Conservation (phyloP, 345 rosid species). For the Populus simonii region DNA sequence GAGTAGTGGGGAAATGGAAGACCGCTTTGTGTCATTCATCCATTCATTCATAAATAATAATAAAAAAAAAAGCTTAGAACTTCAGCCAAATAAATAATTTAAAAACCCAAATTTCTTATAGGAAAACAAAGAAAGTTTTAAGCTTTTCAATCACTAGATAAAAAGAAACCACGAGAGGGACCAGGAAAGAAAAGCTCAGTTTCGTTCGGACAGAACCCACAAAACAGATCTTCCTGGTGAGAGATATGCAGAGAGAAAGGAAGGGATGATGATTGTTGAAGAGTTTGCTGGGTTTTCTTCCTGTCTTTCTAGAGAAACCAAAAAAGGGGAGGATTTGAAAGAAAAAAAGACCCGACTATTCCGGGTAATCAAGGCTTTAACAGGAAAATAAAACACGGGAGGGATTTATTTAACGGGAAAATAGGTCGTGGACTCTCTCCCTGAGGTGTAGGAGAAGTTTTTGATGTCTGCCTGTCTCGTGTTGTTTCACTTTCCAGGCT, state of each 20-base stretch:
- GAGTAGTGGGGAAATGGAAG: constrained; percentile 8
- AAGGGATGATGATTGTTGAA: not conserved
- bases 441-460: not conserved
- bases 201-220: constrained; percentile 6
- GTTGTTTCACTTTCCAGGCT: no score
- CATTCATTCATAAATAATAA: not conserved
- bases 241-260: not conserved
- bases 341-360: constrained; percentile 4
- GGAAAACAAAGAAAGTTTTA: not conserved
- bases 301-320: not conserved
- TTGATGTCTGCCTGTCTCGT: not conserved
- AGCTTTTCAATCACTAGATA: not conserved
- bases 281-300: not conserved
- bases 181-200: constrained; percentile 1
- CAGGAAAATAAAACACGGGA: not conserved
- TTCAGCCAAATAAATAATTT: not conserved
- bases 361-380: not conserved
- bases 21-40: constrained; percentile 1
- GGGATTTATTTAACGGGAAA: constrained; percentile 13
- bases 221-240: constrained; percentile 9
- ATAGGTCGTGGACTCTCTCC: not conserved
- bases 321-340: not conserved
- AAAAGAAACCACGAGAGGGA: not conserved
- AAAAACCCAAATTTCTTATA: not conserved
- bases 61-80: not conserved